A percentile compares a stretch with the other conserved stretches of the same genome.
Evolutionary conservation across 805 yeast genomes (phyloP).

Genomic region (Peterozyma xylosa): DNA sequence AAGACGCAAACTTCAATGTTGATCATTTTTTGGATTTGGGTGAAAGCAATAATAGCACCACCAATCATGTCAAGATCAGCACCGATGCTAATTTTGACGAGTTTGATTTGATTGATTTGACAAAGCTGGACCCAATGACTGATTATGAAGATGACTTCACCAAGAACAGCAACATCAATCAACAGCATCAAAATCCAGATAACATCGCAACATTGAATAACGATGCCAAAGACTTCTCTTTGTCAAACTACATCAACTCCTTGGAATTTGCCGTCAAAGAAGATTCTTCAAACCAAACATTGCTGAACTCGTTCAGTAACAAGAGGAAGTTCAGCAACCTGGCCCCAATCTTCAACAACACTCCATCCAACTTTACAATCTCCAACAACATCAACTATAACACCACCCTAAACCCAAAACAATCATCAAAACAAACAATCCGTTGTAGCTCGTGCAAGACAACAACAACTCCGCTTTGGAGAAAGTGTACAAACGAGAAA

Average conservation of each 20-base stretch:
- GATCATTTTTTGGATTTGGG: slow-evolving; percentile 24
- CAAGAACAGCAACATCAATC: not conserved
- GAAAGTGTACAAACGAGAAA: slow-evolving; percentile 47
- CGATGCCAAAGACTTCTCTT: slow-evolving; percentile 9
- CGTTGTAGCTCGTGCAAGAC: slow-evolving; percentile 86
- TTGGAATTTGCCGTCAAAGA: slow-evolving; percentile 23
- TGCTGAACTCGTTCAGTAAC: not conserved
- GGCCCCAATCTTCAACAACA: slow-evolving; percentile 10
- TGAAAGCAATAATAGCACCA: slow-evolving; percentile 11
- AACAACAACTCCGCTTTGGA: slow-evolving; percentile 90
- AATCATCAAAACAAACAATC: slow-evolving; percentile 20
- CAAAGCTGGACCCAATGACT: slow-evolving; percentile 13
- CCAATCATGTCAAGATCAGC: not conserved
- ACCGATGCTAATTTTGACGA: slow-evolving; percentile 9
- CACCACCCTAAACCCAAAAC: slow-evolving; percentile 4
- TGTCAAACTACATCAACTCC: slow-evolving; percentile 23
- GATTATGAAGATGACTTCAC: not conserved
- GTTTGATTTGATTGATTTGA: slow-evolving; percentile 19
- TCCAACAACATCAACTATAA: slow-evolving; percentile 8
- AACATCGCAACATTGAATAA: not conserved
- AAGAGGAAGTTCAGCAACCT: not conserved
- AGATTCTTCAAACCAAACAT: slow-evolving; percentile 9
- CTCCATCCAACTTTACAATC: slow-evolving; percentile 10
- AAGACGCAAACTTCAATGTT: slow-evolving; percentile 20
- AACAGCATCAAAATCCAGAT: too few species aligned